Base-by-base conservation (phyloP, 1,139 yeast genomes). In the Suhomyces bolitotheri region DNA sequence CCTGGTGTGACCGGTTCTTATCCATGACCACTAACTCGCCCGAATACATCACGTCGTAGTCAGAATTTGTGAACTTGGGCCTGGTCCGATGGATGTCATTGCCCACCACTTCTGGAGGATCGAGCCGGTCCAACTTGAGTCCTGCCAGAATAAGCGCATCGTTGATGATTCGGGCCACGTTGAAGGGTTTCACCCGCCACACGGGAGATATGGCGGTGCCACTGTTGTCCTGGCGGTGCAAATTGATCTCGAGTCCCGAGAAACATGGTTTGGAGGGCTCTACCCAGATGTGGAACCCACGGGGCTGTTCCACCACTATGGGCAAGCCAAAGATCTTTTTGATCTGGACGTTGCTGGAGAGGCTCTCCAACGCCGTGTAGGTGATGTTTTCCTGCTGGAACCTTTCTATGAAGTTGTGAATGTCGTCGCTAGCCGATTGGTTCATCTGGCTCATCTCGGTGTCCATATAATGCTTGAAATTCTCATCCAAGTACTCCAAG, bases 291-390 rank as follows among this genome's bases (percentile, higher is more conserved):
- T 32, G 22, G 22, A 45, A 46, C 4, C 40, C 37, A 3, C 41
- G 36, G 2, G 32, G 35, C 4, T 46, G 41, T 1, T 38, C 43
- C 9, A 60, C 44, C 11, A 43, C 45, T 20, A 65, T 45, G 1
- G 71, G 71, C 15, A 65, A 43, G 10, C 65, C 66, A 41, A 62
- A 58, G 3, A 51, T 39, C 34, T 56, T 49, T 25, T 60, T 47
- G 3, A 58, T 51, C 5, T 43, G 43, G 4, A 38, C 13, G 33
- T 58, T 57, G 4, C 45, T 30, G 2, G 67, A 53, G 21, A 64
- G 37, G 26, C 49, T 49, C 36, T 63, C 66, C 16, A 66, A 46
- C 7, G 62, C 55, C n/a, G 54, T 49, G 35, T 58, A 58, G 31
- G 52, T 54, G 27, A 65, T 49, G 40, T 61, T 53, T 4, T 51